A percentile compares a stretch with the other conserved stretches of the same genome.
These are phyloP conservation scores for Luffa aegyptiaca DNA, from an alignment of 306 rosid species.

Conservation along the genomic window DNA sequence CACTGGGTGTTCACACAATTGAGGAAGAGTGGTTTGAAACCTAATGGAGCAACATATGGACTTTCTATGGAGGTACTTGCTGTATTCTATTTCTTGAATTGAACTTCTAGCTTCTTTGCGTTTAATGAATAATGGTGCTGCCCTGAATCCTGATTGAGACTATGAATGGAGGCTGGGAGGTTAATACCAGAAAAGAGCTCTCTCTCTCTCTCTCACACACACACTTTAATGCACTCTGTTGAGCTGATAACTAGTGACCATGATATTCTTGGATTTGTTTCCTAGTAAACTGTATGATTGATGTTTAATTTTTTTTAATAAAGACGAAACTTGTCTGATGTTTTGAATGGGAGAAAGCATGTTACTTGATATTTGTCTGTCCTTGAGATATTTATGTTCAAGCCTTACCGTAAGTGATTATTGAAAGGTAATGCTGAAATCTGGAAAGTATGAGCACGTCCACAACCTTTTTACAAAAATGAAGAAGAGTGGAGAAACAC, in stretches of 20 bases:
- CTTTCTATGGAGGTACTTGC: conserved; percentile 91
- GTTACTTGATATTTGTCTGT: conserved; percentile 16
- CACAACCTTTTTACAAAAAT: conserved; percentile 62
- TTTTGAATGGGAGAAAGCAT: conserved; percentile 13
- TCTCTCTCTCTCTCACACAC: not conserved
- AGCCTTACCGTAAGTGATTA: conserved; percentile 46
- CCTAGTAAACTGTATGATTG: not conserved
- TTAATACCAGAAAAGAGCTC: not conserved
- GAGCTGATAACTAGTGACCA: not conserved
- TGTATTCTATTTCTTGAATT: conserved; percentile 11
- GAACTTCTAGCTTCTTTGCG: not conserved
- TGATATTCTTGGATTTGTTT: conserved; percentile 1
- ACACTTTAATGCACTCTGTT: not conserved
- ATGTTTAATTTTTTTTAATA: conserved; percentile 3
- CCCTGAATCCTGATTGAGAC: not conserved
- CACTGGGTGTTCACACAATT: conserved; percentile 74
- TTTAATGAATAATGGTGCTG: not conserved
- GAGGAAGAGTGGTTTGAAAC: conserved; percentile 54
- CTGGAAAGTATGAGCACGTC: conserved; percentile 73
- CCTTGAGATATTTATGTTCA: conserved; percentile 20
- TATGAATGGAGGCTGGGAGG: not conserved
- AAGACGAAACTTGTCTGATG: conserved; percentile 9
- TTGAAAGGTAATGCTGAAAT: conserved; percentile 79
- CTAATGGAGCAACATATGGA: conserved; percentile 82
- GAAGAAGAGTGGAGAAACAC: conserved; percentile 59